Evolutionary conservation across 202 grass and related monocot species (phyloP).

Genomic region (Carex arenaria): DNA sequence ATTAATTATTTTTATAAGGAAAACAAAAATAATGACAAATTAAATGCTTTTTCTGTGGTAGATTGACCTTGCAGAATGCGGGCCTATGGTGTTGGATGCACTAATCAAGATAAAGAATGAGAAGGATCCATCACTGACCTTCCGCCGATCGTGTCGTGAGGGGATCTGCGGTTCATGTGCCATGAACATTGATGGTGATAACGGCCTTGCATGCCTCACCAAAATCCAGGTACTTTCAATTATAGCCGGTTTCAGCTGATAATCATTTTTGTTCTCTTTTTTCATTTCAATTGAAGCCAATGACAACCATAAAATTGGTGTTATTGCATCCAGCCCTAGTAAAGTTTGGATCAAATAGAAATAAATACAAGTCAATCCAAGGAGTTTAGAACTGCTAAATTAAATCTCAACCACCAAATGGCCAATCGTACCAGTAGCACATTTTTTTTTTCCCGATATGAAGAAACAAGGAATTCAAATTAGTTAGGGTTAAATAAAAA

Average conservation of each 20-base stretch:
- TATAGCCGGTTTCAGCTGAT: neutral
- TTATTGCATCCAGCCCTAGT: neutral
- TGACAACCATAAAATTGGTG: neutral
- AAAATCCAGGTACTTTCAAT: conserved; percentile 41
- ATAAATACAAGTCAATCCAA: neutral
- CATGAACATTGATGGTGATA: conserved; percentile 94
- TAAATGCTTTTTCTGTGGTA: neutral
- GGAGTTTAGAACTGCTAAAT: neutral
- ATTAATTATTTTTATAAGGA: neutral
- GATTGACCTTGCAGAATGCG: conserved; percentile 61
- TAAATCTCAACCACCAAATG: neutral
- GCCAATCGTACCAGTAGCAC: neutral
- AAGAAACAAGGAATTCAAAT: too few species aligned
- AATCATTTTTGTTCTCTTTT: neutral
- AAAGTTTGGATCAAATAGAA: neutral
- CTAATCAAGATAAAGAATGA: conserved; percentile 98
- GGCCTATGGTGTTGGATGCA: conserved; percentile 86
- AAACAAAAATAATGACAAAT: neutral
- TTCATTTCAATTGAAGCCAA: neutral
- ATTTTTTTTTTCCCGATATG: neutral
- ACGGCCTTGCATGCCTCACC: conserved; percentile 93
- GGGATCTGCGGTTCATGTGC: conserved; percentile 93
- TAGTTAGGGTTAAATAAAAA: too few species aligned
- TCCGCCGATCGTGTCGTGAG: conserved; percentile 90
- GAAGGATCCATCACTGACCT: conserved; percentile 90